Base-by-base conservation (phyloP, 441 rosid genomes). In the Dalechampia spathulata region DNA sequence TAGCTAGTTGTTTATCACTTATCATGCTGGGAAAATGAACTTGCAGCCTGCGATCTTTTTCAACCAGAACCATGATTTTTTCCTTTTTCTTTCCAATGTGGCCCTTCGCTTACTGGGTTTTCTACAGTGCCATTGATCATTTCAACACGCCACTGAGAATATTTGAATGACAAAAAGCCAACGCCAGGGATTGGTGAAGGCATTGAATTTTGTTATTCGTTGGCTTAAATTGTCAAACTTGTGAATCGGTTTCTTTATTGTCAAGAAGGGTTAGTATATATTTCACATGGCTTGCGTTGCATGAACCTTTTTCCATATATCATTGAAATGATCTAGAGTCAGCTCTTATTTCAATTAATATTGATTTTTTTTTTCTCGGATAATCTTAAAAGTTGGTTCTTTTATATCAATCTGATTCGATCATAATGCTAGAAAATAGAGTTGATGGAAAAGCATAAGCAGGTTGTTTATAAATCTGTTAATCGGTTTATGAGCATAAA, bases 61-160 rank as follows among this genome's bases (percentile, higher is more conserved):
- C 11, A 21, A 28, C 19, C 8, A 27, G 40, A 60, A 40, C 17
- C 54, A 57, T 32, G 25, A 6, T 42, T 13, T 25, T 8, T 12
- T 5, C 38, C n/a, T n/a, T n/a, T n/a, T n/a, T n/a, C n/a, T n/a
- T n/a, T n/a, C n/a, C n/a, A n/a, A n/a, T 38, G 40, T 39, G 28
- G 25, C n/a, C 30, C 48, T 49, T 10, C 1, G 1, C 0, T 55
- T 11, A n/a, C n/a, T n/a, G 46, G 34, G 19, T 30, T 23, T 34
- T 39, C 5, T 17, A 7, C 39, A 27, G 30, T 49, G 57, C 36
- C 56, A 66, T 54, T 25, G 55, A 66, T 55, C 66, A 25, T 34
- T 19, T 27, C 14, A 5, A 54, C 38, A 43, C 6, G 6, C 22
- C 16, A 25, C n/a, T n/a, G 34, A 46, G n/a, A 12, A 58, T 42